These are phyloP conservation scores for Aureobasidium namibiae DNA, from an alignment of 2,329 filamentous ascomycete species.

Conservation along the genomic window DNA sequence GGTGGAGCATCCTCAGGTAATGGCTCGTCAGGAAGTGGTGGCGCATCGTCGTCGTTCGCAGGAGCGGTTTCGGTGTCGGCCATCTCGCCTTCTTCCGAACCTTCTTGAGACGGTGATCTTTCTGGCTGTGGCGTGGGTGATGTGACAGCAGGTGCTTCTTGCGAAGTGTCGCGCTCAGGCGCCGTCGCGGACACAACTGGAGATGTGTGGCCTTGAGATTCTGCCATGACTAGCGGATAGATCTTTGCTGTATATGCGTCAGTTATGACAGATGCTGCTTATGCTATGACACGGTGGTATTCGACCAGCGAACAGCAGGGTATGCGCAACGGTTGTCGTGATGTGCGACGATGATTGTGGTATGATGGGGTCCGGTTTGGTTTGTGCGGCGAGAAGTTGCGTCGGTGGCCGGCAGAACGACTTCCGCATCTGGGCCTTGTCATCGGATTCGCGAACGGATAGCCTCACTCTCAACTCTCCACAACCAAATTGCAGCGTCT, in stretches of 20 bases:
- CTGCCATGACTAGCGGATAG: conserved; percentile 3
- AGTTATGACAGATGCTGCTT: conserved; percentile 2
- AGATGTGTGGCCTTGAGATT: not conserved
- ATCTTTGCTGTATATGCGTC: not conserved
- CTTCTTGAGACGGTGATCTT: conserved; percentile 1
- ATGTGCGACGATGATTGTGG: not conserved
- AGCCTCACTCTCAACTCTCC: not conserved
- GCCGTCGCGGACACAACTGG: not conserved
- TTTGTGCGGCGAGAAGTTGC: not conserved
- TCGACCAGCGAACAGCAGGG: not conserved
- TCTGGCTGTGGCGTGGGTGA: not conserved
- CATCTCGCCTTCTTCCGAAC: conserved; percentile 16
- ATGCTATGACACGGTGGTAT: not conserved
- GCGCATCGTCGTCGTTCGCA: not conserved
- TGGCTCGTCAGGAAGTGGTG: conserved; percentile 19
- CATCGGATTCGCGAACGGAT: not conserved
- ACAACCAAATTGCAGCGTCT: not conserved
- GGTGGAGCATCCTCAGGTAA: conserved; percentile 20
- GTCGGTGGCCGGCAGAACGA: not conserved
- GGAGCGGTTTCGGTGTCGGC: conserved; percentile 17
- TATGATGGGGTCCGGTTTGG: not conserved
- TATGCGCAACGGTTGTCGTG: not conserved
- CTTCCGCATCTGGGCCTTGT: not conserved
- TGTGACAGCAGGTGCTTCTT: not conserved
- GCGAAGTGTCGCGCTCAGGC: not conserved